Base-by-base conservation (phyloP, 2,329 filamentous ascomycete genomes). In the Parafenestella ontariensis region DNA sequence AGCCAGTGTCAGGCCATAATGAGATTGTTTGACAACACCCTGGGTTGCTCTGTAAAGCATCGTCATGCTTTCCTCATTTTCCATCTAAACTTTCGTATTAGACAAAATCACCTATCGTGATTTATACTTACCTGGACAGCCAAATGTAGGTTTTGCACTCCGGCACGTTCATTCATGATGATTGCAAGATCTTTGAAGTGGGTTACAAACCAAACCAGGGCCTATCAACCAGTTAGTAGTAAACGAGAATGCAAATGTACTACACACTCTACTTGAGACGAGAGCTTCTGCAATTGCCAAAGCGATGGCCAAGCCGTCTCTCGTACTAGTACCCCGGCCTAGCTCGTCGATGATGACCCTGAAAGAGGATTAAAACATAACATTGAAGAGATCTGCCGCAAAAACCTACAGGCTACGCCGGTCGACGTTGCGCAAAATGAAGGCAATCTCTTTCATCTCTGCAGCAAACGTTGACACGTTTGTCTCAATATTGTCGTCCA, bases 391-490 rank as follows among this genome's bases (percentile, higher is more conserved):
- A 17, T 7, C 17, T 5, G 3, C 5, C 15, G 5, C 37, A 7
- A 9, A 21, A 8, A 56, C 64, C 36, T 58, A 73, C 65, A 96
- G 82, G 63, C 90, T 94, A 43, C 86, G 84, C 6, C 82, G 81
- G 60, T 92, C 88, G 51, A 97, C 85, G 68, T 96, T 96, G 47
- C 87, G 85, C 1, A 98, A 78, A 49, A 99, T 97, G 72, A 96
- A 96, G 0, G 93, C 92, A 78, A 94, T 96, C 68, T 98, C 95
- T 37, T 91, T 85, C 95, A 99, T 98, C 75, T 99, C 95, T 0
- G 92, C 84, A 0, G 93, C 91, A 71, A 98, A 99, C 0, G 92
- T 96, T 0, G 94, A 98, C 21, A 96, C 85, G 59, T 96, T 98
- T 15, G 89, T 89, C 77, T 96, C 91, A 20, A 96, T 89, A 58